Evolutionary conservation across 2,329 filamentous ascomycete genomes (phyloP), one percentile per base, ranked within the genome.

Genomic region (Rhynchosporium secalis): DNA sequence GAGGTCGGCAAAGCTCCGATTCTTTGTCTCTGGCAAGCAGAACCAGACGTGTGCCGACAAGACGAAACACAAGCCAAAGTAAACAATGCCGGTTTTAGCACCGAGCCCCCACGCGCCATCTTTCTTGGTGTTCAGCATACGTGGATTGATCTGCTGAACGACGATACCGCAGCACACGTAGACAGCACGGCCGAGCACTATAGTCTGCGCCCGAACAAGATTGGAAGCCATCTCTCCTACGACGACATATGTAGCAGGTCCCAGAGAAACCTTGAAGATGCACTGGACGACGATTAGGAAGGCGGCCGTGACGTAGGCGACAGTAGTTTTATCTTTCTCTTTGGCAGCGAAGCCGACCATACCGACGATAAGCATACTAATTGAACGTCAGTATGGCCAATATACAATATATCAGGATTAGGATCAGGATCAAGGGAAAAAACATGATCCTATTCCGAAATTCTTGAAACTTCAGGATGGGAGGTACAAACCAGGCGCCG

Each of bases 1-100:
- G 56, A 58, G 38, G 38, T 58, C 56, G 5, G 56, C 56, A 40
- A 58, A 58, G 45, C 43, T 58, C 7, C 56, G 45, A 45, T 58
- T 58, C 45, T 41, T 58, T 4, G 46, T 58, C 56, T 58, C 56
- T 5, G 56, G 56, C 7, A 58, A 26, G 43, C 20, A 58, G 45
- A 58, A 58, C 29, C 31, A 58, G 33, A 58, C 45, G 4, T 38
- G 49, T 15, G 36, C 28, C 5, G 45, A 33, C 56, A 45, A 58
- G 15, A 58, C 46, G 15, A 58, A 47, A 33, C 56, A 58, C 15
- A 58, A 29, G 28, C 43, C 45, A 26, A 58, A 58, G 13, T 58
- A 58, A 7, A 58, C 43, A 9, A 58, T n/a, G 26, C 56, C 56
- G 9, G 56, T 49, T 45, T 58, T 58, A 6, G 56, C 56, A 40